These are phyloP conservation scores for Euptelea pleiosperma DNA, from an alignment of 164 flowering plant genomes.

Conservation along the genomic window DNA sequence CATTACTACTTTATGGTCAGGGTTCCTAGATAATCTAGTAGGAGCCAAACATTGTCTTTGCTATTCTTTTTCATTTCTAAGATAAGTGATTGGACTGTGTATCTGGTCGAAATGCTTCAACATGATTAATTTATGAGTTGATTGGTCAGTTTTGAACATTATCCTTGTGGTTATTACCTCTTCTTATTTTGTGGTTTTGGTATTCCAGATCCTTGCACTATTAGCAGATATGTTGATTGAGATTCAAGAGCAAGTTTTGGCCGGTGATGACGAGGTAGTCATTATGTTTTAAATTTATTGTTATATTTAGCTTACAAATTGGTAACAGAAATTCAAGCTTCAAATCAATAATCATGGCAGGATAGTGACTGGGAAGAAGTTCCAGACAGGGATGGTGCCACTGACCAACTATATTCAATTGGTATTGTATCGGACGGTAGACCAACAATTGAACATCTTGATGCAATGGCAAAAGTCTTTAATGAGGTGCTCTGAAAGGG, in stretches of 20 bases:
- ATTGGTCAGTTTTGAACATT: background rate
- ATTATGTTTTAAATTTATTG: background rate
- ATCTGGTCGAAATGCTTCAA: background rate
- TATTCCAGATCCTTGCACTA: slow-evolving; percentile 63
- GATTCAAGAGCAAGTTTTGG: slow-evolving; percentile 77
- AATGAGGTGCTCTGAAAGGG: slow-evolving; percentile 41
- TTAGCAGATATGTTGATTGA: slow-evolving; percentile 80
- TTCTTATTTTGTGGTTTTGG: background rate
- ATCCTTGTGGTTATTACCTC: background rate
- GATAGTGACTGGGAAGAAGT: slow-evolving; percentile 93
- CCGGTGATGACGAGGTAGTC: slow-evolving; percentile 58
- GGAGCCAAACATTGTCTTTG: no score
- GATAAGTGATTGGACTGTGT: background rate
- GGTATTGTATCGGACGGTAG: slow-evolving; percentile 33
- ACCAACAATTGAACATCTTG: slow-evolving; percentile 61
- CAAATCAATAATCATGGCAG: slow-evolving; percentile 30
- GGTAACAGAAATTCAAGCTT: background rate
- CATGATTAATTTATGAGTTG: background rate
- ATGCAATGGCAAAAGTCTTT: slow-evolving; percentile 68
- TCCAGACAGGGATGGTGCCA: slow-evolving; percentile 32
- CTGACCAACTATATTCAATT: slow-evolving; percentile 32
- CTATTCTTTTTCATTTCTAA: no score
- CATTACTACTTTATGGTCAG: background rate
- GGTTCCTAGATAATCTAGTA: no score
- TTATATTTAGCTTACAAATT: background rate